Evolutionary conservation across 108 stramenopile species (phyloP), one percentile per base, ranked within the genome.

Genomic region (Nannochloropsis oceanica): DNA sequence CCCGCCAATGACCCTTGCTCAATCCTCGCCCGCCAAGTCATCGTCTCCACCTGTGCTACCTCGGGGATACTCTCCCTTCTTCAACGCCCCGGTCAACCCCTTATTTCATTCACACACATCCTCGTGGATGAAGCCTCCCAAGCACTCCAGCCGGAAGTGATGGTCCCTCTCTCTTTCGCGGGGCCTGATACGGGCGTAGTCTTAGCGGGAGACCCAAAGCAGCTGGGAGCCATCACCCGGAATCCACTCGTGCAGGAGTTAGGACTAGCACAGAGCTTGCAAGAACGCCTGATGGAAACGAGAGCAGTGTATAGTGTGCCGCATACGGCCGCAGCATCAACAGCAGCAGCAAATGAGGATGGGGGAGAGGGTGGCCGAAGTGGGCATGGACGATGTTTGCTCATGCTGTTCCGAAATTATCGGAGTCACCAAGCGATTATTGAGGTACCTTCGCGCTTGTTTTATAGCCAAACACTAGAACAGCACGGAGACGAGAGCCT

Each of bases 351-450:
- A 73, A 18, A 18, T 18, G n/a, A 9, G 59, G 59, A 73, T 7
- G 59, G 59, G 22, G 59, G 10, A 7, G 22, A 18, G 18, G 59
- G 59, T n/a, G 34, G 34, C 2, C 34, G 34, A 34, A 34, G 5
- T 34, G 34, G 34, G 34, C 34, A 34, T 34, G 34, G 73, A n/a
- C 80, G 80, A 8, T 81, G 80, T 25, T 27, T 93, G 11, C 93
- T 93, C 27, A 89, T 90, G 59, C 86, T 94, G 20, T 89, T 92
- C 13, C 50, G 81, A 18, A 93, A 94, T 86, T 93, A 93, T 84
- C 93, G 94, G 12, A 92, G 91, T 3, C 94, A 94, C 84, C 92
- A 92, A 2, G 44, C 79, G 0, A 93, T 94, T 50, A 79, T 94
- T 42, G 87, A 91, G 79, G 73, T 94, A 13, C 92, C 93, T 22